Percentiles rank a stretch among this genome's conserved stretches.
Conservation (phyloP, 805 yeast genomes). For the Monosporozyma aerobia region DNA sequence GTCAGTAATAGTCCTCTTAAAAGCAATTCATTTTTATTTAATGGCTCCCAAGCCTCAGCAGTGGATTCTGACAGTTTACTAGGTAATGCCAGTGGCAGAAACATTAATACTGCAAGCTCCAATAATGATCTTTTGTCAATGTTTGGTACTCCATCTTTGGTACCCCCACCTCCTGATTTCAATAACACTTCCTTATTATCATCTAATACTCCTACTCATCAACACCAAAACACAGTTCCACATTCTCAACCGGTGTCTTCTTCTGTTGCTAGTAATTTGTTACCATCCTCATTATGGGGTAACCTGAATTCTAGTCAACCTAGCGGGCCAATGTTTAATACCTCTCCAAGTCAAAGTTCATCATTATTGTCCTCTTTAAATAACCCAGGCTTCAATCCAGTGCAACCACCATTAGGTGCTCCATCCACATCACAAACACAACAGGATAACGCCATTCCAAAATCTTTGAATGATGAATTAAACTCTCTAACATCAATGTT, state of each 20-base stretch:
- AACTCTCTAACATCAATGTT: slow-evolving; percentile 21
- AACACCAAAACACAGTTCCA: neutral
- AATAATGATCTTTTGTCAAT: neutral
- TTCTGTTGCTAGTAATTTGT: neutral
- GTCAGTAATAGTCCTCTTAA: neutral
- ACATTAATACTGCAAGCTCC: neutral
- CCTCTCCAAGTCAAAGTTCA: neutral
- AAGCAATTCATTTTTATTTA: neutral
- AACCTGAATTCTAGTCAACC: neutral
- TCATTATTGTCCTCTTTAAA: neutral
- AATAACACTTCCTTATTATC: neutral
- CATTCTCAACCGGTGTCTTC: neutral
- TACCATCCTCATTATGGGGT: neutral
- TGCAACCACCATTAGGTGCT: neutral
- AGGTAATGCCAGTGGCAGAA: neutral
- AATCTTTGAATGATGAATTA: slow-evolving; percentile 20
- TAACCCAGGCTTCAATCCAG: neutral
- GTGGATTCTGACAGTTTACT: neutral
- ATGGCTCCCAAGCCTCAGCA: neutral
- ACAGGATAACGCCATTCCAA: slow-evolving; percentile 4
- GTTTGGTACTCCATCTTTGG: neutral
- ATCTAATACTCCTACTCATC: neutral
- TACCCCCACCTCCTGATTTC: neutral
- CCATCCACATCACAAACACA: neutral
- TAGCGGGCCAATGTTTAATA: neutral